phyloP scores from a whole-genome alignment of 2,329 filamentous ascomycete genomes.

The Epichloe gansuensis region DNA sequence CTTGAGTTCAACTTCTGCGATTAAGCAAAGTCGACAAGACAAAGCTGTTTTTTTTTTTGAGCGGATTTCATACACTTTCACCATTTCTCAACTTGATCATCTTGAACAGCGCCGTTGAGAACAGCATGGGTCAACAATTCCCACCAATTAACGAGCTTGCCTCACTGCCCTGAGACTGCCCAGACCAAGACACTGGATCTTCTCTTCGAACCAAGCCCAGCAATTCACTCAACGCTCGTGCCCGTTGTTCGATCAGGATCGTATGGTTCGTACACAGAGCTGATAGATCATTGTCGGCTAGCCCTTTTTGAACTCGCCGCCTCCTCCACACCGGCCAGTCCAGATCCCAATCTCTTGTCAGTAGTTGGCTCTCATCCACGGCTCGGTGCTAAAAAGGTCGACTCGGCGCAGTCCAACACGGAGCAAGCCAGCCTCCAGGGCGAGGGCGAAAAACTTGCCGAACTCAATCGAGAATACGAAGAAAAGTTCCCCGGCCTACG shows the following conservation, averaged over 20 bases:
- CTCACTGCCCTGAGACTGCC: constrained; percentile 37
- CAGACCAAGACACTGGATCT: constrained; percentile 54
- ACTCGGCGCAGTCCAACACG: constrained; percentile 66
- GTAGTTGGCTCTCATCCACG: constrained; percentile 76
- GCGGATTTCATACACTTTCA: no score
- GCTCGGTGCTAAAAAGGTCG: constrained; percentile 66
- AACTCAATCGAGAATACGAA: constrained; percentile 69
- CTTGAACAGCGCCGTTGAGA: neutral
- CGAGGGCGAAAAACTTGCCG: constrained; percentile 45
- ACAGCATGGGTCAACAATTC: constrained; percentile 24
- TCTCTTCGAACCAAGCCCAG: constrained; percentile 71
- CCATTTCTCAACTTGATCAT: neutral
- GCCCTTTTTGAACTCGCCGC: constrained; percentile 49
- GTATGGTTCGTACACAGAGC: constrained; percentile 54
- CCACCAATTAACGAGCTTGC: constrained; percentile 46
- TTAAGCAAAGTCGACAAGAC: neutral
- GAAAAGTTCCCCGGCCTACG: constrained; percentile 64
- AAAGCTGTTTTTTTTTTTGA: no score
- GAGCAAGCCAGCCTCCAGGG: constrained; percentile 69
- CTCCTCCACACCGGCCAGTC: constrained; percentile 34
- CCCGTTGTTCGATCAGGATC: constrained; percentile 44
- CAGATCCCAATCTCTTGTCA: constrained; percentile 42
- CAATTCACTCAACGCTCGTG: constrained; percentile 59
- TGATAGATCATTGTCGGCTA: constrained; percentile 54
- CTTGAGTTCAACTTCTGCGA: neutral